Conservation (phyloP, 371 early-diverging fungal species). For the Lichtheimia ornata region DNA sequence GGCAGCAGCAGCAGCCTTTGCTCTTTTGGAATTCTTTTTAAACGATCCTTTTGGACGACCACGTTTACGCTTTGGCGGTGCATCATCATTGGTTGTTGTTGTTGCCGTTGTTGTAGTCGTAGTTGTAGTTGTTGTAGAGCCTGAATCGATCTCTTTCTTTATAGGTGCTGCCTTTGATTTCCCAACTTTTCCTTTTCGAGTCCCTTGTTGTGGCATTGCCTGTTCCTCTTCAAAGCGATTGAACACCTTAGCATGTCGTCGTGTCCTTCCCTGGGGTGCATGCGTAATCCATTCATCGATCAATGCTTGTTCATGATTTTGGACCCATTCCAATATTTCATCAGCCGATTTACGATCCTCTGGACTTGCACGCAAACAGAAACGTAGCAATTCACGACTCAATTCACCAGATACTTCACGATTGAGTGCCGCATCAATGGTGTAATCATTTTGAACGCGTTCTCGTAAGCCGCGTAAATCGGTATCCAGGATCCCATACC, state of each 20-base stretch:
- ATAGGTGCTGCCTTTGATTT: too few relatives aligned
- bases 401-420: constrained; percentile 48
- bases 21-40: too few relatives aligned
- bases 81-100: too few relatives aligned
- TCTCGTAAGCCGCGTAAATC: constrained; percentile 58
- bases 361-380: constrained; percentile 47
- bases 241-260: constrained; percentile 29
- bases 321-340: constrained; percentile 45
- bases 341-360: constrained; percentile 47
- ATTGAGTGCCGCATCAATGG: constrained; percentile 49
- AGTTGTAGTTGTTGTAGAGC: too few relatives aligned
- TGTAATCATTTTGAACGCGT: constrained; percentile 50
- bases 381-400: constrained; percentile 48
- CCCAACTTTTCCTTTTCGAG: too few relatives aligned
- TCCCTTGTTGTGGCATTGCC: not conserved
- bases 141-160: too few relatives aligned
- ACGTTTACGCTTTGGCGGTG: too few relatives aligned
- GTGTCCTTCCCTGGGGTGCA: constrained; percentile 34
- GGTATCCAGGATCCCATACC: constrained; percentile 65
- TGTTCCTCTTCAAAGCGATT: constrained; percentile 19
- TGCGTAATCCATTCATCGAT: constrained; percentile 42
- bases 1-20: too few relatives aligned
- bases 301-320: constrained; percentile 22
- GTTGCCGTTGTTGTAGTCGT: too few relatives aligned
- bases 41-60: too few relatives aligned